Evolutionary conservation across 805 yeast species (phyloP), one percentile per base, ranked within the genome.

Genomic region (Kazachstania kunashirensis): DNA sequence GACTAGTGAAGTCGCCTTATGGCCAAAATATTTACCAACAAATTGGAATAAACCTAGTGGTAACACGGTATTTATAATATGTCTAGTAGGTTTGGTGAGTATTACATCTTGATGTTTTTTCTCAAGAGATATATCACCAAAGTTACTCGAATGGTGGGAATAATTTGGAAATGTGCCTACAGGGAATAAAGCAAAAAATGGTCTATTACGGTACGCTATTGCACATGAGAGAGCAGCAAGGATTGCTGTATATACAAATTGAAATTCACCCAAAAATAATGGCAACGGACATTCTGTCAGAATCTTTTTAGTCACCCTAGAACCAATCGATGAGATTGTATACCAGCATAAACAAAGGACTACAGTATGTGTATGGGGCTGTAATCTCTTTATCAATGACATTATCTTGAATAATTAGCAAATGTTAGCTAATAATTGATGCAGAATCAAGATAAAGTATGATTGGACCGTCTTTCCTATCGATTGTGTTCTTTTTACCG

Each of bases 41-140:
- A 77, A 77, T 47, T 78, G 85, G 50, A 78, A 75, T 9, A 76
- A 52, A 1, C 84, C 82, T 53, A 79, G 61, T 0, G 86, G 86
- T 18, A 77, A 50, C 7, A 75, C 73, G 0, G 72, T 67, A 38
- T 66, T 63, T 10, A 74, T 38, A 3, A 76, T 53, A 24, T 66
- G 63, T 17, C 50, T 57, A 20, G 61, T 53, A 12, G 73, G 68
- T 29, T 36, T 39, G 15, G 50, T 47, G 6, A 57, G 48, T 6
- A 49, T 40, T 10, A 15, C 14, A 13, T 16, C 12, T 31, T 9
- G 32, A 9, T 18, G 9, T 20, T 9, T 20, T 7, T 20, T 9
- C 9, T 19, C 9, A 24, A 23, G 15, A 21, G 24, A 27, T 7
- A 12, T 16, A 43, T 45, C 28, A 55, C 50, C 3, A n/a, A n/a